A percentile compares a stretch with the other conserved stretches of the same genome.
Conservation (phyloP, 75 land plant species). For the Pinus tabuliformis region DNA sequence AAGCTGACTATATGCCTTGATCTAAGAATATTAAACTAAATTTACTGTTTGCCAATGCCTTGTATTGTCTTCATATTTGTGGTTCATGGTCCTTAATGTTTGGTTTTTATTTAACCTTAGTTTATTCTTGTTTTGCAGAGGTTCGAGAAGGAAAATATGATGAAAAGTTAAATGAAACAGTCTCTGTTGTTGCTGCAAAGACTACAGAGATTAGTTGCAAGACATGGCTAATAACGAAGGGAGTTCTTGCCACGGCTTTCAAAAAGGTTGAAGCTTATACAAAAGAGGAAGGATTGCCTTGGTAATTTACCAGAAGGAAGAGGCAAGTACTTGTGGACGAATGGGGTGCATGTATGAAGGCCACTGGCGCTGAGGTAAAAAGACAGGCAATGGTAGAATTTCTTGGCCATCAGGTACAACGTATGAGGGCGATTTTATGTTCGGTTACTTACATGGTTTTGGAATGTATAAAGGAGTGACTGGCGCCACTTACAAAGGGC, state of each 20-base stretch:
- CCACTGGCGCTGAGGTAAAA: slow-evolving; percentile 59
- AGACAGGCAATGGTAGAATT: slow-evolving; percentile 62
- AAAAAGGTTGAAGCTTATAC: slow-evolving; percentile 87
- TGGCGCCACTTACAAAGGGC: slow-evolving; percentile 63
- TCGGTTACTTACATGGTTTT: slow-evolving; percentile 64
- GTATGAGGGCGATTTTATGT: slow-evolving; percentile 75
- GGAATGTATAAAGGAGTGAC: slow-evolving; percentile 53
- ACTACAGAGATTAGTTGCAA: slow-evolving; percentile 86
- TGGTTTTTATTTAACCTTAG: background rate
- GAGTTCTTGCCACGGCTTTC: slow-evolving; percentile 89
- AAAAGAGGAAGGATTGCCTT: slow-evolving; percentile 59
- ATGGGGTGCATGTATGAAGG: slow-evolving; percentile 84
- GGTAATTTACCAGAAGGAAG: slow-evolving; percentile 55
- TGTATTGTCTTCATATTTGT: background rate
- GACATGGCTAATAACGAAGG: slow-evolving; percentile 97
- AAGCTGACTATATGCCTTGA: background rate
- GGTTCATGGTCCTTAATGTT: too few relatives aligned
- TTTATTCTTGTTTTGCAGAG: slow-evolving; percentile 27
- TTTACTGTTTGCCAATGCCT: background rate
- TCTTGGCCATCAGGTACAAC: slow-evolving; percentile 82
- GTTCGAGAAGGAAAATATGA: slow-evolving; percentile 90
- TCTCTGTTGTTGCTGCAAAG: slow-evolving; percentile 78
- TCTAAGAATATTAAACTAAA: background rate
- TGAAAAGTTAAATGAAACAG: slow-evolving; percentile 87
- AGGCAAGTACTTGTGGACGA: slow-evolving; percentile 75